Percentiles rank a stretch among this genome's conserved stretches.
Conservation (phyloP, 106 monocot genomes). For the Ottelia alismoides region DNA sequence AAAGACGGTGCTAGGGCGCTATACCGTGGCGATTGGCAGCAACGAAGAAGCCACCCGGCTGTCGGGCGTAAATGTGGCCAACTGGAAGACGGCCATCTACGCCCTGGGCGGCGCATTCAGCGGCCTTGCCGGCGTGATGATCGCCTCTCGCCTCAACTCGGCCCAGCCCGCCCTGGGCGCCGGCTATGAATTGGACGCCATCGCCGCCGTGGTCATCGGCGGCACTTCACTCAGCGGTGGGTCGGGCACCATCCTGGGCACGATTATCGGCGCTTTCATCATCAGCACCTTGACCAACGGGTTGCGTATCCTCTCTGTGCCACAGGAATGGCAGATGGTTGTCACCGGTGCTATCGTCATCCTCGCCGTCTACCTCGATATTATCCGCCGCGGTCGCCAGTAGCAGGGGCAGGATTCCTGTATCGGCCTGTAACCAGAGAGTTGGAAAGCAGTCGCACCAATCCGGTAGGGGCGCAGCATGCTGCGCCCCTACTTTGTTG, state of each 20-base stretch:
- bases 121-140: not conserved
- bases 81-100: not conserved
- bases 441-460: too few relatives aligned
- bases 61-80: not conserved
- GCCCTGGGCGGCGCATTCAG: not conserved
- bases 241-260: not conserved
- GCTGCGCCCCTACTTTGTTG: too few relatives aligned
- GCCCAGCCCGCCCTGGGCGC: not conserved
- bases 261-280: not conserved
- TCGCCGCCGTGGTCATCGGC: not conserved
- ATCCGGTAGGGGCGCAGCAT: too few relatives aligned
- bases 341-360: not conserved
- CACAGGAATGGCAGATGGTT: not conserved
- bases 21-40: not conserved
- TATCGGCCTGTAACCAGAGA: too few relatives aligned
- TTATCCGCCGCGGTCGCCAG: not conserved
- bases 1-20: not conserved
- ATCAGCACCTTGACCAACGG: not conserved
- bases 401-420: too few relatives aligned
- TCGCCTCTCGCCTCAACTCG: not conserved
- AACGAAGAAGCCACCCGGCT: not conserved
- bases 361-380: not conserved
- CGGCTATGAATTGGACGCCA: not conserved
- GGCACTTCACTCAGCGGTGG: not conserved
- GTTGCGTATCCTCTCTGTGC: not conserved